phyloP scores from a whole-genome alignment of 202 grass and related monocot species.

The Hordeum pubiflorum region DNA sequence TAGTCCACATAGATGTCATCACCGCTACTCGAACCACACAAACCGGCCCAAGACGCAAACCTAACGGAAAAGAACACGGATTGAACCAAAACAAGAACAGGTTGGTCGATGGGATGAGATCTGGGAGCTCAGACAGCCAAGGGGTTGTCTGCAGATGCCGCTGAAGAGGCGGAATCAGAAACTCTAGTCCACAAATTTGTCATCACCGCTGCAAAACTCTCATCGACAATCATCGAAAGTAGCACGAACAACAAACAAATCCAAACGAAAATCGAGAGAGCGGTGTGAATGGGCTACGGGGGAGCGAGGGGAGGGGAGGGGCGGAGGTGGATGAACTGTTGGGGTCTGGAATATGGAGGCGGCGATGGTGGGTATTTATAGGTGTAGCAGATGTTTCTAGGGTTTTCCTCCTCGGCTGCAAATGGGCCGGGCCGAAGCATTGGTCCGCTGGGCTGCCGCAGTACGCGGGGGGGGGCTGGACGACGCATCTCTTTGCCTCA shows the following conservation, averaged over 20 bases:
- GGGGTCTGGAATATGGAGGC: fast-evolving
- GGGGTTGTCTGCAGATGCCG: slow-evolving; percentile 45
- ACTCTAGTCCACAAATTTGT: slow-evolving; percentile 51
- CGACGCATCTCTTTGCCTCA: too few relatives aligned
- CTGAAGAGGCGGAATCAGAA: slow-evolving; percentile 30
- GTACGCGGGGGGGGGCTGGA: too few relatives aligned
- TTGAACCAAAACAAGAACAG: background rate
- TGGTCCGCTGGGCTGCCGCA: background rate
- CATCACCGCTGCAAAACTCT: slow-evolving; percentile 21
- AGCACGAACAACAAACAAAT: background rate
- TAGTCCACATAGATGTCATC: slow-evolving; percentile 48
- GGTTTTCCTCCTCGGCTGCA: background rate
- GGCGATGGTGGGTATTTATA: background rate
- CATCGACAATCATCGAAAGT: background rate
- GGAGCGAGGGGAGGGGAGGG: too few relatives aligned
- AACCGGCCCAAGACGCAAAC: background rate
- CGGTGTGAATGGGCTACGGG: background rate
- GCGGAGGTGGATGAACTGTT: background rate
- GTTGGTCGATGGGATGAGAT: background rate
- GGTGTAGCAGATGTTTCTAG: background rate
- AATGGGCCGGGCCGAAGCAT: background rate
- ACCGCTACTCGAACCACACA: background rate
- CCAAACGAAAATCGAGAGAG: background rate
- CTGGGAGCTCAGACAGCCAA: slow-evolving; percentile 50
- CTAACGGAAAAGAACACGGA: background rate